Evolutionary conservation across 2,329 filamentous ascomycete species (phyloP), one percentile per base, ranked within the genome.

Genomic region (Xylariaceae sp.): DNA sequence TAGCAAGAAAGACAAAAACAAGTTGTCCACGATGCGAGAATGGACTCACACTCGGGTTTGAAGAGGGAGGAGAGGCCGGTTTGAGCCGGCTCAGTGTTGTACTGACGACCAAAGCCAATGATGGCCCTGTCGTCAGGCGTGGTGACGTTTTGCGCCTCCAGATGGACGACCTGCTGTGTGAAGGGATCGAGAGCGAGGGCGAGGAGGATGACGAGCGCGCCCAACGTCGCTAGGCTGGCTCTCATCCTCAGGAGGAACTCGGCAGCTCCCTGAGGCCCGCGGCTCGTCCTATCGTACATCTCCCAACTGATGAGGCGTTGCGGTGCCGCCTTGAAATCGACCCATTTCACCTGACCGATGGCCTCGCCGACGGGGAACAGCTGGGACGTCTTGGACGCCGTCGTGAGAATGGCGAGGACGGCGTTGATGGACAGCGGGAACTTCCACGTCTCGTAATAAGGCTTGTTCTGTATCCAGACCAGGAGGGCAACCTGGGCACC

Each of bases 321-420:
- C 8, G 40, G 36, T 8, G 26, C 18, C 9, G 27, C 24, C 29
- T 31, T 34, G 21, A 43, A 46, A 26, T 46, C 28, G 24, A 46
- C 19, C 43, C 43, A 46, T 31, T 46, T 46, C 30, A 40, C 14
- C 26, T 43, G 40, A 21, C 43, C 36, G 23, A 46, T 40, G 9
- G 43, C 43, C 24, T 36, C 40, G 5, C 40, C 19, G 4, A 46
- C 43, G 8, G 43, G 23, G 27, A 43, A 40, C 17, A 46, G 28
- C 15, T 43, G 36, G 9, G 40, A 21, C 9, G 43, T 31, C 26
- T 43, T 46, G 12, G 19, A 40, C 11, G 36, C 34, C 5, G 40
- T 41, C 9, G 43, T 46, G 24, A 46, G 36, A 13, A 40, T 38
- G 21, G 43, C 36, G 21, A 46, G 27, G 1, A 35, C 30, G 19